phyloP scores from a whole-genome alignment of 176 grass and related monocot species.

The Carex cristatella region DNA sequence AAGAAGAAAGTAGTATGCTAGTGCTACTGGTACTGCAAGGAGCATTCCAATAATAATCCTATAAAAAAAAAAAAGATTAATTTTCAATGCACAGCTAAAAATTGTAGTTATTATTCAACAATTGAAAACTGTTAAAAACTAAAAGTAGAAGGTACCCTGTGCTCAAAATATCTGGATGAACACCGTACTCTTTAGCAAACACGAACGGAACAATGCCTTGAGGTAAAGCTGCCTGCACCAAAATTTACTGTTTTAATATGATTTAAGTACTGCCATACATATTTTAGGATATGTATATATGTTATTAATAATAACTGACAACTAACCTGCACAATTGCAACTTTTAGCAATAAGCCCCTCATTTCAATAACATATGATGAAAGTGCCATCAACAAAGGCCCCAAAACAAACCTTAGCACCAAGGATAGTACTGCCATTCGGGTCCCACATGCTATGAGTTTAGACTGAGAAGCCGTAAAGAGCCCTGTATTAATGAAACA shows the following conservation, averaged over 20 bases:
- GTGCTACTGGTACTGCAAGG: constrained; percentile 59
- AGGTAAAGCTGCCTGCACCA: constrained; percentile 70
- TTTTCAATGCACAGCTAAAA: background rate
- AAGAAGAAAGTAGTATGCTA: constrained; percentile 66
- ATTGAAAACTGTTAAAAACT: background rate
- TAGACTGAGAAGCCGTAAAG: constrained; percentile 68
- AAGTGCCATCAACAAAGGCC: constrained; percentile 57
- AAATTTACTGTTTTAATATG: constrained; percentile 6
- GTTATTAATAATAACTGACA: background rate
- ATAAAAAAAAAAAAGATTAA: background rate
- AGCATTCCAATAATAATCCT: constrained; percentile 91
- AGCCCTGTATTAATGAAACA: constrained; percentile 43
- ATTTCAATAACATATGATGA: constrained; percentile 64
- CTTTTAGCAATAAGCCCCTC: constrained; percentile 52
- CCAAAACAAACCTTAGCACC: constrained; percentile 66
- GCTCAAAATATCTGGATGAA: constrained; percentile 78
- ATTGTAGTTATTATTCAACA: background rate
- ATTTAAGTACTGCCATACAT: background rate
- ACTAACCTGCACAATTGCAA: constrained; percentile 76
- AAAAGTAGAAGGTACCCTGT: constrained; percentile 48
- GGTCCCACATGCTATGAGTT: constrained; percentile 72
- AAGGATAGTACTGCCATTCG: constrained; percentile 57
- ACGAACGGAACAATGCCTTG: constrained; percentile 94
- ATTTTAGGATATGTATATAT: background rate
- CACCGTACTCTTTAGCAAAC: constrained; percentile 76